phyloP scores from a whole-genome alignment of 2,329 filamentous ascomycete genomes.

The Aspergillus terreus region DNA sequence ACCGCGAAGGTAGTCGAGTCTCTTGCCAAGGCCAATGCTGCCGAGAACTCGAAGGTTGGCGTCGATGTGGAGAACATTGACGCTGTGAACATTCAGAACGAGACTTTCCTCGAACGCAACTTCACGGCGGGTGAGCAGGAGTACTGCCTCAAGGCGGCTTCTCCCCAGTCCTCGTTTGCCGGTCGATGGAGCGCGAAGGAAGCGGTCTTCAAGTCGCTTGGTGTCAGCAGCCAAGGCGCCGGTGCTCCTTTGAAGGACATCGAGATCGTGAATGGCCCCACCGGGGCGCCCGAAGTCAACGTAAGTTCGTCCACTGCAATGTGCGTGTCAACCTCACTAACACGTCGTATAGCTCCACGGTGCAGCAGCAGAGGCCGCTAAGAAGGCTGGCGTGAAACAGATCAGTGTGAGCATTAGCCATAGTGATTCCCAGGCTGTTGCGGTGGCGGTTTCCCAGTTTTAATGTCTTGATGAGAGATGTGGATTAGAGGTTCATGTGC shows the following conservation, averaged over 20 bases:
- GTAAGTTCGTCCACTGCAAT: constrained; percentile 54
- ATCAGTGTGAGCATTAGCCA: constrained; percentile 95
- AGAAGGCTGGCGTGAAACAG: constrained; percentile 79
- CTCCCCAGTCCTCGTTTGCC: constrained; percentile 84
- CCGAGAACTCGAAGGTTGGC: constrained; percentile 72
- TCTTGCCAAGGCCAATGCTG: constrained; percentile 62
- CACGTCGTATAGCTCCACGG: constrained; percentile 69
- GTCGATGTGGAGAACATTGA: constrained; percentile 90
- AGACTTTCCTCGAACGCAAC: constrained; percentile 91
- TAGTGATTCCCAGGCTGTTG: constrained; percentile 88
- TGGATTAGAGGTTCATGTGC: constrained; percentile 2
- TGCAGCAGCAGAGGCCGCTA: constrained; percentile 76
- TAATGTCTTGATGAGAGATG: constrained; percentile 32
- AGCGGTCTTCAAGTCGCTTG: constrained; percentile 95
- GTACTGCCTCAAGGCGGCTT: constrained; percentile 78
- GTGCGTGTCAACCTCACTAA: constrained; percentile 12
- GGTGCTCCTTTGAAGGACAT: constrained; percentile 91
- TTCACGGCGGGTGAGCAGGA: constrained; percentile 80
- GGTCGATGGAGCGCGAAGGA: constrained; percentile 98
- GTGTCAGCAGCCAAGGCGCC: constrained; percentile 79
- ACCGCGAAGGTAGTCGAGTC: constrained; percentile 74
- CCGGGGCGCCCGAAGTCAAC: constrained; percentile 76
- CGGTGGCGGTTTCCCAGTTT: constrained; percentile 82
- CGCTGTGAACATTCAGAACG: constrained; percentile 87
- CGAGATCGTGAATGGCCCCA: constrained; percentile 78